Evolutionary conservation across 1,284 basidiomycete species (phyloP).

Genomic region (Ceratobasidium sp.): DNA sequence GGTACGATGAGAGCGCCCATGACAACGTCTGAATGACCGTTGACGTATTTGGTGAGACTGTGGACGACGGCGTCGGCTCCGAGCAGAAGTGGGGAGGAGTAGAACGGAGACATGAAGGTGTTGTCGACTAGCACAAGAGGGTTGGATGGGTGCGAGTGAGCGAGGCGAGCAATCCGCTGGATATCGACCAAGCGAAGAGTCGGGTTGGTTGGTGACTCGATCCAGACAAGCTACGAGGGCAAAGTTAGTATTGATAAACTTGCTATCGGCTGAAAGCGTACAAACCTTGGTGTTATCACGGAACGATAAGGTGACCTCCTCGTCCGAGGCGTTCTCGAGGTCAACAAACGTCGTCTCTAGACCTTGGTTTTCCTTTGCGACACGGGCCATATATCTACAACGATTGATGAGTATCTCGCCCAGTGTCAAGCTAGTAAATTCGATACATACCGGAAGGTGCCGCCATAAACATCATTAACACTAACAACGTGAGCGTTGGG

Average conservation of each 20-base stretch:
- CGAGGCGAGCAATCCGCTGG: conserved; percentile 72
- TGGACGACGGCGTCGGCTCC: conserved; percentile 89
- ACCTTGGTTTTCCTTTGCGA: conserved; percentile 80
- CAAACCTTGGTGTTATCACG: conserved; percentile 84
- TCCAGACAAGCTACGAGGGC: conserved; percentile 87
- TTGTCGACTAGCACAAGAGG: conserved; percentile 89
- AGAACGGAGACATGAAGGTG: conserved; percentile 94
- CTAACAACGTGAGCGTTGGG: conserved; percentile 85
- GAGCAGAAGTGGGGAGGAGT: conserved; percentile 87
- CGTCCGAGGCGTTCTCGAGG: conserved; percentile 77
- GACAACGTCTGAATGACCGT: conserved; percentile 93
- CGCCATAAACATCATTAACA: conserved; percentile 94
- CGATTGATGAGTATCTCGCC: conserved; percentile 51
- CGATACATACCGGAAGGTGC: conserved; percentile 82
- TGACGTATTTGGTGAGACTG: conserved; percentile 90
- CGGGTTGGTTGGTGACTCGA: conserved; percentile 96
- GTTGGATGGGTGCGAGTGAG: conserved; percentile 69
- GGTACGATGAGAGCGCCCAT: conserved; percentile 87
- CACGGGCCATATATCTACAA: conserved; percentile 69
- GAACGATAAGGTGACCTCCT: conserved; percentile 75
- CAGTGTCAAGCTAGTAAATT: conserved; percentile 30
- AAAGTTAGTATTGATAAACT: conserved; percentile 24
- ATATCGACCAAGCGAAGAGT: conserved; percentile 91
- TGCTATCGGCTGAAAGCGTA: not conserved
- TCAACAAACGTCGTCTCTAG: conserved; percentile 89